phyloP scores from a whole-genome alignment of 345 rosid genomes.

The Raphanus raphanistrum region DNA sequence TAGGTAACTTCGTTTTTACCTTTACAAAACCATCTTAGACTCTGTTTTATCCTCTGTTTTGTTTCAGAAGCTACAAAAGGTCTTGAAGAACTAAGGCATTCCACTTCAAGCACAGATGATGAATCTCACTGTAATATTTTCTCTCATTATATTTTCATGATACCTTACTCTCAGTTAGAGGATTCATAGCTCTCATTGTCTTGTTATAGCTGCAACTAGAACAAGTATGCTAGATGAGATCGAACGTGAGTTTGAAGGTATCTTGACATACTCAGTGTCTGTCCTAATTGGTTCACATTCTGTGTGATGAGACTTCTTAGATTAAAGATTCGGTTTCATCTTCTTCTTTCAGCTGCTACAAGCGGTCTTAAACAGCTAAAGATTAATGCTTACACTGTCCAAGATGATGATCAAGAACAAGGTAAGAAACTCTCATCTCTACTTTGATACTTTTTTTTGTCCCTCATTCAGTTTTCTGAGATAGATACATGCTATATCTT shows the following conservation, averaged over 20 bases:
- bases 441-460: neutral
- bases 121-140: constrained; percentile 15
- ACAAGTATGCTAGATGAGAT: constrained; percentile 34
- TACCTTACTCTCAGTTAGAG: neutral
- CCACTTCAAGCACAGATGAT: constrained; percentile 30
- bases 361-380: constrained; percentile 36
- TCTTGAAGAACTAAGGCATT: constrained; percentile 35
- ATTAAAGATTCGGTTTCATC: neutral
- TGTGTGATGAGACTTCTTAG: constrained; percentile 3
- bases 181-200: constrained; percentile 10
- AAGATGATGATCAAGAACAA: constrained; percentile 28
- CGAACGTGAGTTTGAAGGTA: constrained; percentile 43
- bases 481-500: neutral
- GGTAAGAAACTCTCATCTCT: constrained; percentile 18
- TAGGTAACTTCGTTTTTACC: neutral
- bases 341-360: constrained; percentile 35
- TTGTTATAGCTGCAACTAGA: constrained; percentile 34
- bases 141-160: neutral
- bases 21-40: constrained; percentile 10
- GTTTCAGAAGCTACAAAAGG: constrained; percentile 35
- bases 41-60: constrained; percentile 25
- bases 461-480: constrained; percentile 10
- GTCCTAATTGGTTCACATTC: neutral
- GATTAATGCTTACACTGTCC: constrained; percentile 31
- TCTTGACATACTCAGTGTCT: constrained; percentile 9